phyloP scores from a whole-genome alignment of 2,329 filamentous ascomycete species.

The Myriosclerotinia scirpicola region DNA sequence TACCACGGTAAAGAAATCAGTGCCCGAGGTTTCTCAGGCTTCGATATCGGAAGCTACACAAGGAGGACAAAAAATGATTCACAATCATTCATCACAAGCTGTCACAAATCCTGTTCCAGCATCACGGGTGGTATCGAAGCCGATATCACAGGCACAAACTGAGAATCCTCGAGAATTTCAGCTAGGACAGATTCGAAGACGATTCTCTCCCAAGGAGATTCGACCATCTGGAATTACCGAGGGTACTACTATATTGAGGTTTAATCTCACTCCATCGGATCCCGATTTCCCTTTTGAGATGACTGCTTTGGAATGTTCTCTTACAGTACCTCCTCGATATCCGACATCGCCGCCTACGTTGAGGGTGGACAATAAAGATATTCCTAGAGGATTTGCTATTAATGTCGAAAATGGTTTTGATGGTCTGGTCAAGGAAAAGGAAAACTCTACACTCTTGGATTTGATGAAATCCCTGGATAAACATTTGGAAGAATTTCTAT shows the following conservation, averaged over 20 bases:
- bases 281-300: constrained; percentile 83
- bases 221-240: constrained; percentile 27
- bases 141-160: constrained; percentile 62
- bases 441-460: constrained; percentile 59
- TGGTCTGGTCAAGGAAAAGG: constrained; percentile 56
- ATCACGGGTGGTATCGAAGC: constrained; percentile 60
- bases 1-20: constrained; percentile 25
- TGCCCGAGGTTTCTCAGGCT: constrained; percentile 25
- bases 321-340: constrained; percentile 65
- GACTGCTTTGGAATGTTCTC: constrained; percentile 63
- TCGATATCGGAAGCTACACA: constrained; percentile 24
- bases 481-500: constrained; percentile 68
- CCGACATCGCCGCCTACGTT: constrained; percentile 59
- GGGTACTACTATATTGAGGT: constrained; percentile 53
- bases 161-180: constrained; percentile 73
- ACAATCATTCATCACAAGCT: constrained; percentile 39
- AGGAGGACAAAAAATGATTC: constrained; percentile 28
- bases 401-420: constrained; percentile 78
- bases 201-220: constrained; percentile 56
- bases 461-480: constrained; percentile 71
- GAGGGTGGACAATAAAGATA: constrained; percentile 66
- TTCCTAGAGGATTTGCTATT: constrained; percentile 69
- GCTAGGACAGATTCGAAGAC: constrained; percentile 67
- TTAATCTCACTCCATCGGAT: constrained; percentile 71
- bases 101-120: constrained; percentile 38